Base-by-base conservation (phyloP, 805 yeast genomes). In the Candida suzukii region DNA sequence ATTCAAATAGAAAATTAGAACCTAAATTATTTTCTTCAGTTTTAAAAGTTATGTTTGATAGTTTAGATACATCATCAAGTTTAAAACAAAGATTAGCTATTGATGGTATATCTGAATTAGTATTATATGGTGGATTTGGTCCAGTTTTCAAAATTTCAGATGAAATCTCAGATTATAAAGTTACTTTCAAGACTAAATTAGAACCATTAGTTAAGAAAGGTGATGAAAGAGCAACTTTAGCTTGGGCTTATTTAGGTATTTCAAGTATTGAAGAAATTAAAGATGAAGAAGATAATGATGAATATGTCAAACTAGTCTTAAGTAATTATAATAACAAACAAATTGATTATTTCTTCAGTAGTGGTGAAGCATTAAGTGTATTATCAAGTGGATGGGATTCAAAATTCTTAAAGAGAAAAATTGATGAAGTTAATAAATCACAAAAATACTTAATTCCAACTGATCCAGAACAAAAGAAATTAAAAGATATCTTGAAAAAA, bases 351-450 rank as follows among this genome's bases (percentile, higher is more conserved):
- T 61, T 83, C 18, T 87, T 91, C 49, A 71, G 88, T 0, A 72
- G 81, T 37, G 97, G 98, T 40, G 98, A 91, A 56, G 88, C 95
- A 0, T 61, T 90, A 17, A 70, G 85, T 21, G 67, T 86, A 13
- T 52, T 83, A 5, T 80, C 86, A 0, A 71, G 78, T 17, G 95
- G 96, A 0, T 83, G 95, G 93, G 58, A 70, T 3, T 80, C 95
- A 1, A 68, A 64, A 24, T 67, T 71, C 13, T 59, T 88, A 47
- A 54, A 57, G 22, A 70, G 73, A 35, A 63, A 71, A 13, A 52
- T 78, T 36, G 95, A 84, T 52, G 65, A 85, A 18, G 73, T 66
- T 39, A 73, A 66, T 5, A 33, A 27, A 11, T 40, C 4, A 11
- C 29, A 35, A 11, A 19, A 36, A 18, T 3, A 16, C 8, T 19